Evolutionary conservation across 139 green algal species (phyloP), one percentile per base, ranked within the genome.

Genomic region (Tetradesmus obliquus): DNA sequence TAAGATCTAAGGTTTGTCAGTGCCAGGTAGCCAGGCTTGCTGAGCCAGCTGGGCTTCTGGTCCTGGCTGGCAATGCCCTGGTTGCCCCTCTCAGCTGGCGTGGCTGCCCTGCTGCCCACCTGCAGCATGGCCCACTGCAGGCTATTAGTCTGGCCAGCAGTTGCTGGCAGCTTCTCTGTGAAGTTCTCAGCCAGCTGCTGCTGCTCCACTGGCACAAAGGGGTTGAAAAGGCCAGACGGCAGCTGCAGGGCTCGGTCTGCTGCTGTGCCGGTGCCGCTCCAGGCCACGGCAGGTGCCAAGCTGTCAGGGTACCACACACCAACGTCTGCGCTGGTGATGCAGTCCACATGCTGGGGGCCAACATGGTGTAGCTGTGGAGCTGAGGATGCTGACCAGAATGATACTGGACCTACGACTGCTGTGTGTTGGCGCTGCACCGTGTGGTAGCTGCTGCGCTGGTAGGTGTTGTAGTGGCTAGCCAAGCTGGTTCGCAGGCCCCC

Each of bases 241-340:
- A 89, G 13, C 24, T 72, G 51, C 2, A 66, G 20, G 3, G 3
- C 17, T 6, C 15, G 1, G 53, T 96, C 91, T 53, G 87, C 91
- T 22, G 53, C 62, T 17, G 12, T 60, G 58, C 92, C 81, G 84
- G 76, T 92, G 58, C 91, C 95, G 5, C 57, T 3, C 95, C 95
- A 96, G 9, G 57, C 82, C 92, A 95, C 94, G 53, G 51, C 53
- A 5, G 66, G 74, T 1, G 12, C 6, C 57, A 95, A 69, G 72
- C 5, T 13, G 89, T 96, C 93, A 15, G 95, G 94, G 82, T 94
- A 90, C 90, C 91, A 96, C 62, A 96, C 92, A 22, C 95, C 95
- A 53, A 94, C 90, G 0, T 54, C 19, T 0, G 53, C 0, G 0
- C 66, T 74, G 19, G 1, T n/a, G 86, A 86, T 94, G 13, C n/a